phyloP scores from a whole-genome alignment of 1,284 basidiomycete genomes.

The Retiboletus flavoniger region DNA sequence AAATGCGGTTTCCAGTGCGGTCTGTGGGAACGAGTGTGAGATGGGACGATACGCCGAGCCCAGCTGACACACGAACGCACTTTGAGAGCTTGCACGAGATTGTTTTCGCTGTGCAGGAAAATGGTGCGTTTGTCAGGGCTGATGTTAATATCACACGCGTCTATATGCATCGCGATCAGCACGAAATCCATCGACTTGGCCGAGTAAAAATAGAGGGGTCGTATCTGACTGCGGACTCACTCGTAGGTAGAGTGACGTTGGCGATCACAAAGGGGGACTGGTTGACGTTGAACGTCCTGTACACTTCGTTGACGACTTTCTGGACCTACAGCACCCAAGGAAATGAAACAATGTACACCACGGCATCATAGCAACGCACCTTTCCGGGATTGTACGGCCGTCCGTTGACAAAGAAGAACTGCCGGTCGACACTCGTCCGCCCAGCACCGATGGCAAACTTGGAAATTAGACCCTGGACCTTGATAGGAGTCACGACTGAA shows the following conservation, averaged over 20 bases:
- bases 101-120: constrained; percentile 85
- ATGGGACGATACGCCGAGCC: not conserved
- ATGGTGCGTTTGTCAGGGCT: constrained; percentile 97
- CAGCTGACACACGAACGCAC: constrained; percentile 39
- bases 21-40: constrained; percentile 4
- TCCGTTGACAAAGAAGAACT: constrained; percentile 94
- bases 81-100: constrained; percentile 78
- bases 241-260: constrained; percentile 77
- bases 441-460: constrained; percentile 75
- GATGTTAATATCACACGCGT: constrained; percentile 92
- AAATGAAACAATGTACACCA: not conserved
- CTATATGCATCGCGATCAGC: constrained; percentile 39
- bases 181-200: not conserved
- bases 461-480: constrained; percentile 75
- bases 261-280: constrained; percentile 84
- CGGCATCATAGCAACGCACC: constrained; percentile 38
- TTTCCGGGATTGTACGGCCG: constrained; percentile 82
- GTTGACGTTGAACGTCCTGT: constrained; percentile 79
- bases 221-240: constrained; percentile 45
- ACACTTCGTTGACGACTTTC: constrained; percentile 87
- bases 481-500: constrained; percentile 44
- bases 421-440: constrained; percentile 76
- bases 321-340: constrained; percentile 53
- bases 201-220: not conserved
- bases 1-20: constrained; percentile 61